Conservation (phyloP, 805 yeast species). For the Ogataea henricii region DNA sequence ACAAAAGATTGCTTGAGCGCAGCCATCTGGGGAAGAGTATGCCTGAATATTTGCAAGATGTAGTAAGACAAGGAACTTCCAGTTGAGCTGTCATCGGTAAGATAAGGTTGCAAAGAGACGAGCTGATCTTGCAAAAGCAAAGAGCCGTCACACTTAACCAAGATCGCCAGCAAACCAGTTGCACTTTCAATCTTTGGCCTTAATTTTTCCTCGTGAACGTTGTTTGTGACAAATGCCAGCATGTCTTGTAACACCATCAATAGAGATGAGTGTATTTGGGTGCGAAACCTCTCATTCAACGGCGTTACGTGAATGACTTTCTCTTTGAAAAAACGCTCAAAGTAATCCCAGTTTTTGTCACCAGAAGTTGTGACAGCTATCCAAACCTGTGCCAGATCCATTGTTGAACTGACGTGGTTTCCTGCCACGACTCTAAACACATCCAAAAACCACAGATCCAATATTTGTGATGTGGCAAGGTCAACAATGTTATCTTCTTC, state of each 20-base stretch:
- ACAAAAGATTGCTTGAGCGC: conserved; percentile 55
- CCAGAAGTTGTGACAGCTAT: conserved; percentile 39
- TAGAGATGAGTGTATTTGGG: conserved; percentile 25
- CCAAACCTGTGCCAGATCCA: conserved; percentile 2
- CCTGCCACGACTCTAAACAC: background rate
- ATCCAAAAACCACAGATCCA: conserved; percentile 40
- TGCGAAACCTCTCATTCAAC: conserved; percentile 20
- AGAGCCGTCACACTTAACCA: conserved; percentile 53
- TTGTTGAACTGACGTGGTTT: background rate
- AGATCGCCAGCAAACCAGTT: conserved; percentile 54
- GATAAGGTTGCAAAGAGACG: conserved; percentile 61
- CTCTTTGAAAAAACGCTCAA: conserved; percentile 50
- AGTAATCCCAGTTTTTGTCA: conserved; percentile 44
- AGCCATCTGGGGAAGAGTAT: conserved; percentile 45
- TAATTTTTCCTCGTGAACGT: conserved; percentile 31
- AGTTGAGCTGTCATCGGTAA: conserved; percentile 49
- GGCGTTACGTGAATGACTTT: conserved; percentile 40
- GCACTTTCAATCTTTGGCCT: conserved; percentile 34
- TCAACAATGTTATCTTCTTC: conserved; percentile 62
- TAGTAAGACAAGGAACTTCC: conserved; percentile 46
- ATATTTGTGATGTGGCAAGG: conserved; percentile 39
- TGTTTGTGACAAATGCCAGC: conserved; percentile 40
- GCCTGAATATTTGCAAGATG: conserved; percentile 55
- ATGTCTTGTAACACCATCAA: conserved; percentile 37
- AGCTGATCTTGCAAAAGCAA: conserved; percentile 69